phyloP scores from a whole-genome alignment of 2,329 filamentous ascomycete species.

The Sclerotinia subarctica region DNA sequence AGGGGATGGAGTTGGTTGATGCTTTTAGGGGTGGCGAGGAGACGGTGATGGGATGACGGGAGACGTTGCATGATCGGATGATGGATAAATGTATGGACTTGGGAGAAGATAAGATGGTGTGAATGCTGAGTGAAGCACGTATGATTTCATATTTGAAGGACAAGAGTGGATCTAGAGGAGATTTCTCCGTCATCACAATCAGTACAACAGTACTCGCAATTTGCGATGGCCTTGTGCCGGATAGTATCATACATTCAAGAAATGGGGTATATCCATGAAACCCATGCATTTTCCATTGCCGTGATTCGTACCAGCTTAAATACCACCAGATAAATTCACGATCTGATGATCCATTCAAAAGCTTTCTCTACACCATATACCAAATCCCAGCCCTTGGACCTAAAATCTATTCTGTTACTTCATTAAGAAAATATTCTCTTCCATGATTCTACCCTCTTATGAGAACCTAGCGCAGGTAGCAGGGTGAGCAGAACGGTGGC shows the following conservation, averaged over 20 bases:
- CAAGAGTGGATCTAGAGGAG: too few relatives aligned
- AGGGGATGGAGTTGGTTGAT: constrained; percentile 42
- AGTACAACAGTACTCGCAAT: not conserved
- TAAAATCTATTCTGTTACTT: not conserved
- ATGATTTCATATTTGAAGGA: not conserved
- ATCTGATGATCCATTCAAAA: not conserved
- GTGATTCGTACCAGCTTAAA: too few relatives aligned
- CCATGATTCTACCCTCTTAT: not conserved
- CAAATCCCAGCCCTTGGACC: not conserved
- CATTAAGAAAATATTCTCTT: not conserved
- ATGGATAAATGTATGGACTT: not conserved
- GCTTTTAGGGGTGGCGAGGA: constrained; percentile 38
- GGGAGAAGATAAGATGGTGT: not conserved
- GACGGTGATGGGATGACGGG: not conserved
- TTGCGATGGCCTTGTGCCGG: not conserved
- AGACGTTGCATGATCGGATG: not conserved
- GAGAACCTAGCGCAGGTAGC: not conserved
- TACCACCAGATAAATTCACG: not conserved
- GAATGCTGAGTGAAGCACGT: not conserved
- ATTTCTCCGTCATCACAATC: not conserved
- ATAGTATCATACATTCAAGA: not conserved
- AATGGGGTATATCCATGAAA: not conserved
- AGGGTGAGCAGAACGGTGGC: too few relatives aligned
- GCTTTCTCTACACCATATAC: too few relatives aligned
- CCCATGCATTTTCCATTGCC: not conserved